phyloP scores from a whole-genome alignment of 495 filamentous ascomycete species.

The Acidiella bohemica region DNA sequence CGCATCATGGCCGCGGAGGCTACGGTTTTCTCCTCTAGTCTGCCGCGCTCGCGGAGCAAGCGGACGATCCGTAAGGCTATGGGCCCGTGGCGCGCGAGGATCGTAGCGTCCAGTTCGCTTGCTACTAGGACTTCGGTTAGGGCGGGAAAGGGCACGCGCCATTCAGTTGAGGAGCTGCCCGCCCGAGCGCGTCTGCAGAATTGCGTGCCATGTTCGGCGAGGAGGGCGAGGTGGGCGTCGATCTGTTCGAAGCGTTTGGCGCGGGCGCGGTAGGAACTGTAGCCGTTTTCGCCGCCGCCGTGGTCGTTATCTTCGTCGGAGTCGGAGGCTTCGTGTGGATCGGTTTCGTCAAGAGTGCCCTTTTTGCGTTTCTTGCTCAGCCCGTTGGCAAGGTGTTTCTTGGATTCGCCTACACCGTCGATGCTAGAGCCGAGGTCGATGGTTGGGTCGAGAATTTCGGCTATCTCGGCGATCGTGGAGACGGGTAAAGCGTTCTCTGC shows the following conservation, averaged over 20 bases:
- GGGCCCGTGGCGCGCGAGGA: slow-evolving; percentile 61
- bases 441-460: slow-evolving; percentile 25
- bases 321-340: slow-evolving; percentile 4
- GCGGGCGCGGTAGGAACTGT: slow-evolving; percentile 13
- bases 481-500: slow-evolving; percentile 29
- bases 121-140: slow-evolving; percentile 55
- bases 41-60: slow-evolving; percentile 72
- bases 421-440: slow-evolving; percentile 1
- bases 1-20: slow-evolving; percentile 59
- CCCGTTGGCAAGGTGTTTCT: slow-evolving; percentile 3
- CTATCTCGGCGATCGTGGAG: slow-evolving; percentile 29
- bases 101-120: slow-evolving; percentile 61
- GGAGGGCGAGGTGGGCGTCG: slow-evolving; percentile 62
- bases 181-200: slow-evolving; percentile 50
- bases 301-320: slow-evolving; percentile 11
- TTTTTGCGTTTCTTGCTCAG: slow-evolving; percentile 3
- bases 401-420: background rate
- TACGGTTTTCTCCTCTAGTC: slow-evolving; percentile 79
- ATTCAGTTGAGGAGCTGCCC: slow-evolving; percentile 47
- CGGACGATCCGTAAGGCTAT: slow-evolving; percentile 63
- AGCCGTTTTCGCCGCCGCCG: slow-evolving; percentile 8
- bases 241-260: slow-evolving; percentile 40
- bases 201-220: slow-evolving; percentile 54
- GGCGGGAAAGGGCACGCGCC: slow-evolving; percentile 63
- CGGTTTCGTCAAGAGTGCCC: background rate